Percentiles rank a stretch among this genome's conserved stretches.
Evolutionary conservation across 495 filamentous ascomycete genomes (phyloP).

Genomic region (Xylaria longipes): DNA sequence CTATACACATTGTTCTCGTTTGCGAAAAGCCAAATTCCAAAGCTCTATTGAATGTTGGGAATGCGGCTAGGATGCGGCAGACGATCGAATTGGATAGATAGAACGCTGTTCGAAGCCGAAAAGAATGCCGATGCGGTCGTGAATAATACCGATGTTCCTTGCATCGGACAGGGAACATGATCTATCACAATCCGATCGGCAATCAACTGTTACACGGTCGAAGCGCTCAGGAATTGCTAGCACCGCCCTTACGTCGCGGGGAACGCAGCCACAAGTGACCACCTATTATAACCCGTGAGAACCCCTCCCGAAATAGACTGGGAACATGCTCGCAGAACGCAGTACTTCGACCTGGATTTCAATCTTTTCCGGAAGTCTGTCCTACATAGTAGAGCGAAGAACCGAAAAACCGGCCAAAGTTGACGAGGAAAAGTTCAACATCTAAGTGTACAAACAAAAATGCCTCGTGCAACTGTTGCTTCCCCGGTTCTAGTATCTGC

Average conservation of each 20-base stretch:
- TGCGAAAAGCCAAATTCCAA: not conserved
- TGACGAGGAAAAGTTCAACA: not conserved
- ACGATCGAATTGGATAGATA: not conserved
- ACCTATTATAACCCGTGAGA: not conserved
- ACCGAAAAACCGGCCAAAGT: not conserved
- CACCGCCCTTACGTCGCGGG: not conserved
- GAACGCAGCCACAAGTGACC: not conserved
- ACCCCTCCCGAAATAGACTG: not conserved
- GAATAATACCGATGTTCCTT: not conserved
- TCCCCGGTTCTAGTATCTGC: not conserved
- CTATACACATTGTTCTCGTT: not conserved
- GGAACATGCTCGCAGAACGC: not conserved
- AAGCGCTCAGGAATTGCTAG: not conserved
- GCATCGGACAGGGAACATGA: not conserved
- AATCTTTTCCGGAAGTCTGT: too few relatives aligned
- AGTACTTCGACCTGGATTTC: too few relatives aligned
- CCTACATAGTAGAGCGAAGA: too few relatives aligned
- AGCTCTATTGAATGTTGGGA: not conserved
- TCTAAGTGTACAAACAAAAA: not conserved
- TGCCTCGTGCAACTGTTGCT: not conserved
- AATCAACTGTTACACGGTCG: not conserved
- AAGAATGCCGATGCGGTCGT: not conserved
- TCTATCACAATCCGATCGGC: not conserved
- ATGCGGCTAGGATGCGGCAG: not conserved
- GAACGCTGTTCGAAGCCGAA: not conserved